Evolutionary conservation across 371 early-diverging fungal species (phyloP).

Genomic region (Umbelopsis sp.): DNA sequence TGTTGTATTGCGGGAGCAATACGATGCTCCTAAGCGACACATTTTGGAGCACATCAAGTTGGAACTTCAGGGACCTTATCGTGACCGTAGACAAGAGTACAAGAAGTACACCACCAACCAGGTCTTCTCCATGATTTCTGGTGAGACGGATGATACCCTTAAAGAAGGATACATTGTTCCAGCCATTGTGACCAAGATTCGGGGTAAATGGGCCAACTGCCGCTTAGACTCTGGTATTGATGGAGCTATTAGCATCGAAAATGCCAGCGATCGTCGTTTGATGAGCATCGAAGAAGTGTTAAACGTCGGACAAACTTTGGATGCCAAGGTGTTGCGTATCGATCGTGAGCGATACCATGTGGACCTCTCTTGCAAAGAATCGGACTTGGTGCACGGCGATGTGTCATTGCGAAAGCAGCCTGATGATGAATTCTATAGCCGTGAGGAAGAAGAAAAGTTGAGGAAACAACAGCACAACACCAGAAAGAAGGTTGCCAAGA

Average conservation of each 20-base stretch:
- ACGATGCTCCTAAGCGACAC: conserved; percentile 77
- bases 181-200: conserved; percentile 64
- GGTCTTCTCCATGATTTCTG: conserved; percentile 88
- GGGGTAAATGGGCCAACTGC: conserved; percentile 76
- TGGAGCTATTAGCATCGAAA: conserved; percentile 74
- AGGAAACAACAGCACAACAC: conserved; percentile 59
- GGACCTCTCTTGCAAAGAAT: conserved; percentile 68
- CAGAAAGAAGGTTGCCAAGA: conserved; percentile 43
- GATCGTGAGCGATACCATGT: conserved; percentile 80
- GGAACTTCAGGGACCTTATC: conserved; percentile 86
- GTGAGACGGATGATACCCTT: conserved; percentile 77
- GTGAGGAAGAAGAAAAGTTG: conserved; percentile 58
- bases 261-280: conserved; percentile 64
- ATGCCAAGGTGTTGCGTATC: conserved; percentile 77
- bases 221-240: conserved; percentile 85
- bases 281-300: conserved; percentile 65
- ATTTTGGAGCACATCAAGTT: conserved; percentile 84
- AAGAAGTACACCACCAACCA: conserved; percentile 62
- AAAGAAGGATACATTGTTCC: conserved; percentile 68
- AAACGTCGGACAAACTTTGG: conserved; percentile 67
- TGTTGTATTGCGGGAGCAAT: conserved; percentile 73
- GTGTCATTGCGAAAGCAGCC: conserved; percentile 47
- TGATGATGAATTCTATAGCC: conserved; percentile 73
- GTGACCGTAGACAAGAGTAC: conserved; percentile 76
- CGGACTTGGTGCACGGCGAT: conserved; percentile 56